Conservation (phyloP, 192 early-diverging fungal genomes). For the Podila epigama region DNA sequence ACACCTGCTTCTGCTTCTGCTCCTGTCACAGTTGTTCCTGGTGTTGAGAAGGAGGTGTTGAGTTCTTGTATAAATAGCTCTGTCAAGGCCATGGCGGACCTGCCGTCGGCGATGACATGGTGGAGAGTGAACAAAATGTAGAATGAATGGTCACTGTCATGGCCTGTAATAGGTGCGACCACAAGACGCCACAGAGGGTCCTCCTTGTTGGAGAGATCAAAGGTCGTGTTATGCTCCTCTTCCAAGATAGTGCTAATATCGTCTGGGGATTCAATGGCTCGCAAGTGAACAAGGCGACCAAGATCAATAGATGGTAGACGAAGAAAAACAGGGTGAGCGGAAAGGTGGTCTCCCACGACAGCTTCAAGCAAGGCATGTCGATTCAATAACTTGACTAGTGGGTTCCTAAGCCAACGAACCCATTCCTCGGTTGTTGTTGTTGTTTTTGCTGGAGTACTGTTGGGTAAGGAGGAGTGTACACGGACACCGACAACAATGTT, state of each 20-base stretch:
- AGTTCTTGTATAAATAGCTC: conserved; percentile 18
- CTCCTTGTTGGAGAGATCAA: conserved; percentile 18
- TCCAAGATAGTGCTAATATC: conserved; percentile 9
- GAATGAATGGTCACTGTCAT: not conserved
- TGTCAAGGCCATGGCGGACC: conserved; percentile 31
- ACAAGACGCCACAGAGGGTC: conserved; percentile 29
- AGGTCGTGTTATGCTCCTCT: conserved; percentile 31
- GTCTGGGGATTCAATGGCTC: not conserved
- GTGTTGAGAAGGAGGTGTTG: not conserved
- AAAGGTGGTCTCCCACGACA: conserved; percentile 27
- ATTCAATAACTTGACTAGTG: conserved; percentile 4
- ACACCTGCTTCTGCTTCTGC: too few relatives aligned
- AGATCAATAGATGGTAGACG: conserved; percentile 11
- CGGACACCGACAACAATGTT: conserved; percentile 21
- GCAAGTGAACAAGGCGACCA: not conserved
- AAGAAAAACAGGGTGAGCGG: conserved; percentile 26
- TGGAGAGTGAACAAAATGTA: conserved; percentile 32
- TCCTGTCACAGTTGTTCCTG: too few relatives aligned
- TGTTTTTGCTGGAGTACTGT: too few relatives aligned
- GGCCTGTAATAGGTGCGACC: conserved; percentile 6
- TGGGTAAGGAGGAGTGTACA: not conserved
- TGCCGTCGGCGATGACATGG: conserved; percentile 42
- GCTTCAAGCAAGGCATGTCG: conserved; percentile 11
- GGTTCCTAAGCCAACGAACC: conserved; percentile 9
- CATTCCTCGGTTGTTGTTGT: conserved; percentile 6